Base-by-base conservation (phyloP, 768 basidiomycete species). In the Pulveroboletus ravenelii region DNA sequence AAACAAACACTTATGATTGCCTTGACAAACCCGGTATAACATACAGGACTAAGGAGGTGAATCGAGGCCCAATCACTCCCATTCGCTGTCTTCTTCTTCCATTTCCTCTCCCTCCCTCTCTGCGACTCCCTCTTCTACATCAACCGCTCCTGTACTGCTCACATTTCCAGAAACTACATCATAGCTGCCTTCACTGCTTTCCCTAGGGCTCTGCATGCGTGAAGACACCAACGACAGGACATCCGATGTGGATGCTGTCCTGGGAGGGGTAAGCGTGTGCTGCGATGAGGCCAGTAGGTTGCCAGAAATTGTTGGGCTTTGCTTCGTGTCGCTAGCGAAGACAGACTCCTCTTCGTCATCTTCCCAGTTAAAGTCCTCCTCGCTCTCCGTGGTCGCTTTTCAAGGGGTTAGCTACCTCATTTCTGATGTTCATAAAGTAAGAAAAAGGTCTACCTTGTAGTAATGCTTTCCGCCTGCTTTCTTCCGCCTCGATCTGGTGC, bases 321-420 rank as follows among this genome's bases (percentile, higher is more conserved):
- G 45, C 48, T 53, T 56, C 15, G 51, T 34, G 46, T 58, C 56
- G 3, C 48, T 52, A 7, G 57, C 43, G 13, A 66, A 47, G 12
- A 44, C 50, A n/a, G 62, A 57, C 39, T 87, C 86, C n/a, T 91
- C 89, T n/a, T 93, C 91, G 45, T 85, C 82, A 48, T 90, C 90
- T 63, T 93, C 92, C 92, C 92, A 95, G 60, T 81, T 87, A 68
- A 95, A 93, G 51, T 90, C 86, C 31, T 94, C 93, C 40, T 95
- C 93, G 25, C 77, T 80, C 50, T 86, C 81, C 8, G 73, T 67
- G 4, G 82, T 74, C n/a, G 77, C 82, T 84, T 54, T 50, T 44
- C 44, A 39, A 38, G 40, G 40, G 10, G 12, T 43, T 32, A 57
- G 44, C 23, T 30, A 41, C 47, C 23, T 14, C 25, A 39, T 29